Base-by-base conservation (phyloP, 495 filamentous ascomycete genomes). In the Neurospora africana region DNA sequence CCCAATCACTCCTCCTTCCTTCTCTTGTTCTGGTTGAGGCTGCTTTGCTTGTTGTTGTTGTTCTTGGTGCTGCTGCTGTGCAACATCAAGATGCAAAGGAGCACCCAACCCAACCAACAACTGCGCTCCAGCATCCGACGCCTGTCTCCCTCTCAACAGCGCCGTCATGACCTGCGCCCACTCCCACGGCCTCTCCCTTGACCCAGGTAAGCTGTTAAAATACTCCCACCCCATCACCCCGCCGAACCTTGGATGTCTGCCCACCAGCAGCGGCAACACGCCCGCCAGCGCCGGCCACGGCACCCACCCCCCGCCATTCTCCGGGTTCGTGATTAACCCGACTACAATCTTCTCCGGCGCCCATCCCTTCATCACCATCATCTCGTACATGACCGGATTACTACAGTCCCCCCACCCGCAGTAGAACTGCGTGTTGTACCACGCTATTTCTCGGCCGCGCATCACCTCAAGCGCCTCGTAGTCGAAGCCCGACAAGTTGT, bases 211-310 rank as follows among this genome's bases (percentile, higher is more conserved):
- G 3, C 86, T 85, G 81, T 93, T 93, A 76, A 91, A 95, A 76
- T 93, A 96, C 81, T 96, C 93, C 93, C 93, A 96, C 4, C 93
- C 91, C 88, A 92, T 91, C 0, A 95, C 91, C 7, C 93, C 92
- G 4, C 92, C 93, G 78, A 95, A 86, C 13, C 76, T 67, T 23
- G 80, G 76, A 74, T 84, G 80, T 76, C 82, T 74, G 37, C 76
- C 76, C 35, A 74, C 75, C 23, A 85, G 73, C 72, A 80, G 70
- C 37, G 79, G 74, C 38, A 86, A 68, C 35, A 84, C 80, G n/a
- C 71, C 71, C 0, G 75, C 78, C 68, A 82, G 69, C 21, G 70
- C 43, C 41, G 82, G 76, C 70, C 82, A 82, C 33, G 70, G 73
- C 2, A 86, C 80, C 72, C 72, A 86, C 9, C 83, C 84, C 35